A percentile compares a stretch with the other conserved stretches of the same genome.
Conservation (phyloP, 78 protist genomes). For the Cavenderia fasciculata region DNA sequence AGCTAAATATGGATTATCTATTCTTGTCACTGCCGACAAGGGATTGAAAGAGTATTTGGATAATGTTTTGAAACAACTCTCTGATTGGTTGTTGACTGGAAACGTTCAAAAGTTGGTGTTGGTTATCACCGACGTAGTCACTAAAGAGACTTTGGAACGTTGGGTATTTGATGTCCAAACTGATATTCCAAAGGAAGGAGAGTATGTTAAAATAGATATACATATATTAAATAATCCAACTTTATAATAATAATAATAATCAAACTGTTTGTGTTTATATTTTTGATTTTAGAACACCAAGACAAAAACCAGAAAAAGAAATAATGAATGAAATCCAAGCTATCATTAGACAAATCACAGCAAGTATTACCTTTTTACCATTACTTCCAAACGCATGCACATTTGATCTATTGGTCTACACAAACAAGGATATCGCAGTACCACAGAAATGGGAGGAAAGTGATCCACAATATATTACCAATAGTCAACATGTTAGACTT, state of each 20-base stretch:
- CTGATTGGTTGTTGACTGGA: conserved; percentile 91
- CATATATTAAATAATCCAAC: background rate
- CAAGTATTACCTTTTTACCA: conserved; percentile 97
- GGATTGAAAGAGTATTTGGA: conserved; percentile 90
- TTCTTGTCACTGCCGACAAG: conserved; percentile 92
- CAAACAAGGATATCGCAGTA: conserved; percentile 77
- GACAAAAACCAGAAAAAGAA: conserved; percentile 87
- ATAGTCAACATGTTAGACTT: conserved; percentile 90
- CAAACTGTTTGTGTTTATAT: no score
- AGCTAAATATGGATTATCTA: conserved; percentile 93
- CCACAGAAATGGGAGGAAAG: conserved; percentile 95
- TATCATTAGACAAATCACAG: conserved; percentile 97
- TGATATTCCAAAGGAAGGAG: conserved; percentile 81
- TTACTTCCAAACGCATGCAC: conserved; percentile 80
- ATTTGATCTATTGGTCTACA: conserved; percentile 98
- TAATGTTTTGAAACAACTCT: conserved; percentile 88
- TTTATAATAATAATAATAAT: background rate
- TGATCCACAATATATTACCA: conserved; percentile 94
- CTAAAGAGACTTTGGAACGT: conserved; percentile 93
- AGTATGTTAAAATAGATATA: conserved; percentile 4
- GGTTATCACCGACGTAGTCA: conserved; percentile 88
- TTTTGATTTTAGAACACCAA: conserved; percentile 40
- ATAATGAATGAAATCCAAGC: conserved; percentile 96
- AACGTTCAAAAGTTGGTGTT: conserved; percentile 96
- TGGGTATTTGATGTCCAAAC: conserved; percentile 98